Evolutionary conservation across 2,329 filamentous ascomycete species (phyloP).

Genomic region (Penicillium paneum): DNA sequence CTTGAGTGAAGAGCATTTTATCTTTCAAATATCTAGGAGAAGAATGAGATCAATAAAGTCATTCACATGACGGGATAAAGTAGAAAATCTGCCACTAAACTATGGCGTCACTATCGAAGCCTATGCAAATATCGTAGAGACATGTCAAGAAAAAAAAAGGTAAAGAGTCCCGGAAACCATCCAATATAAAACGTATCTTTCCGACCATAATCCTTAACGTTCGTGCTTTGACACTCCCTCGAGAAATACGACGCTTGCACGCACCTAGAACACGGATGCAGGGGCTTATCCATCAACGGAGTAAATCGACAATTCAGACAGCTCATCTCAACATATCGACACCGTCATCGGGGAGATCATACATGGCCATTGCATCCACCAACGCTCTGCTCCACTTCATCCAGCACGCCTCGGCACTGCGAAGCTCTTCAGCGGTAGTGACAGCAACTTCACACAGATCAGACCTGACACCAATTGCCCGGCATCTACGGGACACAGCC

Average conservation of each 20-base stretch:
- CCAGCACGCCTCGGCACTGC: neutral
- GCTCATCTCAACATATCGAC: neutral
- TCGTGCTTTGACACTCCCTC: neutral
- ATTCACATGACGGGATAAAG: no score
- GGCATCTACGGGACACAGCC: neutral
- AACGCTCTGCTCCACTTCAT: neutral
- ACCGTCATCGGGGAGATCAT: neutral
- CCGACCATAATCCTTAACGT: neutral
- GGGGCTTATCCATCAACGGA: neutral
- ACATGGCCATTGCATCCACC: neutral
- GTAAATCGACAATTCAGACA: slow-evolving; percentile 5
- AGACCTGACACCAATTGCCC: neutral
- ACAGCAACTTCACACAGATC: slow-evolving; percentile 1
- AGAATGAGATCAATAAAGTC: no score
- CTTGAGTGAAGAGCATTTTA: neutral
- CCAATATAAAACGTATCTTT: neutral
- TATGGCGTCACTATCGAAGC: no score
- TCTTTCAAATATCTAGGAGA: neutral
- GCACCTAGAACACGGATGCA: neutral
- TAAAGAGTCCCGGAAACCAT: neutral
- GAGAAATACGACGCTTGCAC: neutral
- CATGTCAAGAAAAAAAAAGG: neutral
- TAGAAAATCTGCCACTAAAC: no score
- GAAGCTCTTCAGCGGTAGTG: neutral
- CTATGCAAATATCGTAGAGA: neutral